Percentiles rank a stretch among this genome's conserved stretches.
phyloP scores from a whole-genome alignment of 2,329 filamentous ascomycete species.

The Cladophialophora chaetospira region DNA sequence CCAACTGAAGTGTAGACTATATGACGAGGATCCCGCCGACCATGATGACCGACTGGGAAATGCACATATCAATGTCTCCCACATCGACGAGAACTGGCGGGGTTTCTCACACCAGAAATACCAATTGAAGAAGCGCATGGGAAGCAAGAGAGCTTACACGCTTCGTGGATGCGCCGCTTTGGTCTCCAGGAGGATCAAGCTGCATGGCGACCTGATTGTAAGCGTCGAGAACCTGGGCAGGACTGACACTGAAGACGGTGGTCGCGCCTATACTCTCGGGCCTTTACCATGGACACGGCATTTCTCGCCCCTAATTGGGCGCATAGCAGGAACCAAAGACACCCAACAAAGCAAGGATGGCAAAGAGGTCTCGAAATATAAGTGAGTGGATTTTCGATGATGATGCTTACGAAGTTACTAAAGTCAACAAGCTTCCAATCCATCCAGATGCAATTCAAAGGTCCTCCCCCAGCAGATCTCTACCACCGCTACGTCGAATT shows the following conservation, averaged over 20 bases:
- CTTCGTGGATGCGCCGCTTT: conserved; percentile 68
- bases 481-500: conserved; percentile 96
- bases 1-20: conserved; percentile 78
- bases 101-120: conserved; percentile 68
- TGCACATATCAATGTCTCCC: conserved; percentile 68
- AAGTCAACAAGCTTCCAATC: conserved; percentile 73
- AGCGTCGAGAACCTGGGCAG: conserved; percentile 77
- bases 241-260: conserved; percentile 65
- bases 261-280: conserved; percentile 76
- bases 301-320: conserved; percentile 84
- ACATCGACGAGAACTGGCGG: conserved; percentile 65
- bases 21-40: conserved; percentile 86
- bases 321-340: conserved; percentile 72
- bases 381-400: conserved; percentile 55
- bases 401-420: background rate
- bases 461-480: conserved; percentile 75
- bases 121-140: conserved; percentile 78
- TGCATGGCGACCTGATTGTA: conserved; percentile 70
- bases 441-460: conserved; percentile 82
- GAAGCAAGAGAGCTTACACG: conserved; percentile 82
- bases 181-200: conserved; percentile 62
- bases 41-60: conserved; percentile 87
- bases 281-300: conserved; percentile 79
- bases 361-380: conserved; percentile 69
- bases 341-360: conserved; percentile 58